Evolutionary conservation across 441 rosid species (phyloP).

Genomic region (Adansonia madagascariensis): DNA sequence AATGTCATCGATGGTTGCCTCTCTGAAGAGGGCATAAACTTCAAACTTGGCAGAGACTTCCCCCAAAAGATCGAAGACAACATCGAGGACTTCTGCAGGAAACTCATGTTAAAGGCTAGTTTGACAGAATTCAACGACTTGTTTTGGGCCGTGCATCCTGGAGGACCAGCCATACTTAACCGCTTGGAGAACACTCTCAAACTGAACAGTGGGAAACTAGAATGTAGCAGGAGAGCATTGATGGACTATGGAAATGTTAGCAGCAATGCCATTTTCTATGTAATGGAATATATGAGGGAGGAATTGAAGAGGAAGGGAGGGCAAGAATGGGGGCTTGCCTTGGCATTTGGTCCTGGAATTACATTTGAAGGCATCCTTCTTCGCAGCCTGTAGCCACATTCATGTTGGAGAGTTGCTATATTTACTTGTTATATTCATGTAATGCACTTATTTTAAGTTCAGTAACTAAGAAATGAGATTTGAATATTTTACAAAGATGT

Average conservation of each 20-base stretch:
- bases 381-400: conserved; percentile 52
- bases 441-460: too few species aligned
- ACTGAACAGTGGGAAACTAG: conserved; percentile 53
- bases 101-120: conserved; percentile 55
- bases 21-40: conserved; percentile 77
- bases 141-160: conserved; percentile 95
- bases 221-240: conserved; percentile 77
- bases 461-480: not conserved
- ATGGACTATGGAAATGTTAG: conserved; percentile 85
- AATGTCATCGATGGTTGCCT: conserved; percentile 70
- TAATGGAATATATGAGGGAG: conserved; percentile 82
- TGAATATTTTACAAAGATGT: not conserved
- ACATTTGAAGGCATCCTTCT: conserved; percentile 88
- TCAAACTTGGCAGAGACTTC: conserved; percentile 80
- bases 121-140: conserved; percentile 60
- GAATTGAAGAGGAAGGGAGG: conserved; percentile 53
- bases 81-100: conserved; percentile 76
- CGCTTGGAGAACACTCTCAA: conserved; percentile 59
- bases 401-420: not conserved
- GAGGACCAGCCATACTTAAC: conserved; percentile 87
- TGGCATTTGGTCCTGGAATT: conserved; percentile 80
- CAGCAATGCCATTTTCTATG: conserved; percentile 80
- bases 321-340: conserved; percentile 42
- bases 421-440: too few species aligned
- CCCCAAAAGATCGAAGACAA: conserved; percentile 79